Conservation (phyloP, 2,329 filamentous ascomycete genomes). For the Phialemonium atrogriseum region DNA sequence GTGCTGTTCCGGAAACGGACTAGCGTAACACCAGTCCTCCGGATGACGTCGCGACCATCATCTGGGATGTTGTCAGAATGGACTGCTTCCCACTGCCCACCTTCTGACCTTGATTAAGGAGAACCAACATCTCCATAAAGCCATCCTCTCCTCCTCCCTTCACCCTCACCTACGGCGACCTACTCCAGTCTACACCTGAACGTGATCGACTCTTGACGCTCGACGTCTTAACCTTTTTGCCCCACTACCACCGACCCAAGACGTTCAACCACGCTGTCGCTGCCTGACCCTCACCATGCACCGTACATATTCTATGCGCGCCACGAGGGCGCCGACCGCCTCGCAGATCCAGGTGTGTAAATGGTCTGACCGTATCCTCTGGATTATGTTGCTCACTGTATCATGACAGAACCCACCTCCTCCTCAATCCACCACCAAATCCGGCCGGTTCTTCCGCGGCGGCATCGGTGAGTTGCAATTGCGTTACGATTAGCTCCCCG, state of each 20-base stretch:
- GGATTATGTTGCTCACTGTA: background rate
- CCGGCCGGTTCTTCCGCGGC: constrained; percentile 75
- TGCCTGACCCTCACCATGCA: constrained; percentile 72
- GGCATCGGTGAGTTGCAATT: constrained; percentile 70
- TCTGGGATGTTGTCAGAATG: too few species aligned
- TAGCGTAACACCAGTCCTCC: too few species aligned
- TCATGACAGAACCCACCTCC: constrained; percentile 75
- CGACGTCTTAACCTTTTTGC: background rate
- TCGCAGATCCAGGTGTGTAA: constrained; percentile 55
- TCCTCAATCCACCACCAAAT: constrained; percentile 84
- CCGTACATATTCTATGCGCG: constrained; percentile 98
- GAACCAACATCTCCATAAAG: constrained; percentile 3
- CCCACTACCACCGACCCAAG: background rate
- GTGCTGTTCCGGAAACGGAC: too few species aligned
- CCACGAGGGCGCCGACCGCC: constrained; percentile 89
- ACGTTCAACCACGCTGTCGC: background rate
- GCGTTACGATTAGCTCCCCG: too few species aligned
- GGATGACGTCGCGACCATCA: too few species aligned
- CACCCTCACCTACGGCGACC: background rate
- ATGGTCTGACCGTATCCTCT: constrained; percentile 6
- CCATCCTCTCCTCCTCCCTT: background rate
- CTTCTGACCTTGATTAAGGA: too few species aligned
- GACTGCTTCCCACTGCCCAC: too few species aligned
- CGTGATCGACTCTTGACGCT: constrained; percentile 2
- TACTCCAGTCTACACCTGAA: background rate